Evolutionary conservation across 106 monocot species (phyloP), one percentile per base, ranked within the genome.

Genomic region (Dendrobium chrysotoxum): DNA sequence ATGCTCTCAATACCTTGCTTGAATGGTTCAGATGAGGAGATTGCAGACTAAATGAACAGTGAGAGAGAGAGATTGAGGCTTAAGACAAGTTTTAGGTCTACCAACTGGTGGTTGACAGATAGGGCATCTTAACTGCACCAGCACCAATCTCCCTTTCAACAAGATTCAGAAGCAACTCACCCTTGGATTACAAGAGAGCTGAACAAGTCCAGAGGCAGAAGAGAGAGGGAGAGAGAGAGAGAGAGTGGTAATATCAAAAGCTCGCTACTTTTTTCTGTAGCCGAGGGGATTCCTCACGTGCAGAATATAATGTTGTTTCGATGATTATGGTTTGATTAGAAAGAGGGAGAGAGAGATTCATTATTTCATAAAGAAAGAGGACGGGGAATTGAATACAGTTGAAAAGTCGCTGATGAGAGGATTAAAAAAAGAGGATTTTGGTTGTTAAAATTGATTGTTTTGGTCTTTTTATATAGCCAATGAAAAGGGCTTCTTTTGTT

Each of bases 21-120:
- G 10, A 7, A 46, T 46, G 46, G 46, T 11, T 46, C 1, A 50
- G 11, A 50, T 50, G 11, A 50, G 50, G 15, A 50, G 50, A 50
- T 13, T 3, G 11, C 50, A 65, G 23, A 65, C 8, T 2, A 65
- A 65, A 65, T 65, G 26, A 65, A 65, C 26, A 9, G 9, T 1
- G 26, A 57, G 57, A 17, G 40, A 80, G 54, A 61, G 44, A 35
- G 35, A 44, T 44, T 44, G 64, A 26, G 30, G 11, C 54, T 86
- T 80, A 84, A 87, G 89, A 75, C 82, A 80, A 79, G 86, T 82
- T 86, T 94, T 91, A 90, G 94, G 91, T 94, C 89, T 84, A 94
- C 94, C 94, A 83, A 92, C 94, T 85, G 91, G 94, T 94, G 21
- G 94, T 65, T 26, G 64, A 65, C 64, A 80, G 89, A 89, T 84